Evolutionary conservation across 179 eudicot species (phyloP), one percentile per base, ranked within the genome.

Genomic region (Pouteria campechiana): DNA sequence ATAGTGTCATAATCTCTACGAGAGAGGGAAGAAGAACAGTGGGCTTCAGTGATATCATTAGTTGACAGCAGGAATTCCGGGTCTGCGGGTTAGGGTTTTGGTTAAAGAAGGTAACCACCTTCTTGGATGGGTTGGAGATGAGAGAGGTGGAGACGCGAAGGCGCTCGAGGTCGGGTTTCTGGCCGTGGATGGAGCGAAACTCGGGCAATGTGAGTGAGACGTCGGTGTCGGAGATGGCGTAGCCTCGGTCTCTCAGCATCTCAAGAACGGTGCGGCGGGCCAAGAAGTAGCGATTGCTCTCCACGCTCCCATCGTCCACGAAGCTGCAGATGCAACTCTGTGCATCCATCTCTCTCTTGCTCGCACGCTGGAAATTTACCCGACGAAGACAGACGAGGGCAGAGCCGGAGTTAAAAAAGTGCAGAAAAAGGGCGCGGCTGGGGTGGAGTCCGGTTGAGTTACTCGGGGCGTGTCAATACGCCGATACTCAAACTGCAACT

Each of bases 221-320:
- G 32, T 90, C 95, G 1, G 76, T 50, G 19, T 23, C 12, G 18
- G 93, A 76, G 2, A 90, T 74, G 7, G 46, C 54, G 28, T 55
- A 78, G 37, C 86, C 86, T 22, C 86, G 48, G 49, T 74, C 86
- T 22, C 22, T 39, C 14, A 78, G 71, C 68, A 78, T 63, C 65
- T 70, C 65, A 17, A 66, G 37, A 9, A 55, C 5, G 5, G 76
- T 70, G 37, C 56, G 48, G 7, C 76, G 48, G 3, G 72, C 52
- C 13, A 61, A 52, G 41, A 53, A 70, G 50, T 52, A 57, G 2
- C 69, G 27, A 49, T 70, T 68, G 33, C 72, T 70, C 48, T 65
- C 72, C 0, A 23, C 40, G 48, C 56, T 66, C 9, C 69, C 69
- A 13, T 19, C 37, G 52, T 66, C 76, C 0, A 67, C 33, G 16